Base-by-base conservation (phyloP, 139 green algal genomes). In the Chlamydomonas incerta region DNA sequence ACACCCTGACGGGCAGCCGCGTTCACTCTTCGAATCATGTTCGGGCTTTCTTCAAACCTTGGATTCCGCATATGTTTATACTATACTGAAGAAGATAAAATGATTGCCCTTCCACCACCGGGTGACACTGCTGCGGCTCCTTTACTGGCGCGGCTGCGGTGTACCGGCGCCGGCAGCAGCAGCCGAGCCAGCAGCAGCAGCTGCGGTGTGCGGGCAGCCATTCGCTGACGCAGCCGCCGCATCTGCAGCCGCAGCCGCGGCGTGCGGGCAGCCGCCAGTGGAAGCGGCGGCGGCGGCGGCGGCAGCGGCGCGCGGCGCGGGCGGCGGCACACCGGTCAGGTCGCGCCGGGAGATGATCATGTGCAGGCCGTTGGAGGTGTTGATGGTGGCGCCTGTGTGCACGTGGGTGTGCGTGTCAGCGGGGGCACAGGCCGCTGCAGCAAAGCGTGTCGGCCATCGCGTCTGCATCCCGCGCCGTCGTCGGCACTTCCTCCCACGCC, bases 331-430 rank as follows among this genome's bases (percentile, higher is more conserved):
- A 23, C 34, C 26, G 11, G 74, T 41, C 3, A 52, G n/a, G 74
- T 81, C 62, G 8, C 91, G 81, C 9, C 82, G 82, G 33, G 68
- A 88, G 3, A 93, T 69, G 4, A 60, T 63, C 87, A 97, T 91
- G 70, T 88, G 89, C 47, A 98, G 89, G 17, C 95, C 95, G 50
- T 92, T 87, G 66, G 88, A 93, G 58, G 95, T 97, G 92, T 98
- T 95, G 83, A 98, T 98, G 75, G 95, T 98, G 35, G 95, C 95
- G 20, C 95, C 95, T 93, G 89, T 46, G 13, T 62, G 21, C 1
- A 52, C 24, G 62, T 29, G 55, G 55, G 6, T 5, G 55, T 29
- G 55, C 15, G 21, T 63, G 20, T 29, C 20, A 63, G 21, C 55
- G 6, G 15, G 3, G 3, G 55, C 55, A 26, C 20, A 63, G n/a